Conservation (phyloP, 2,329 filamentous ascomycete genomes). For the Mollisiaceae sp. region DNA sequence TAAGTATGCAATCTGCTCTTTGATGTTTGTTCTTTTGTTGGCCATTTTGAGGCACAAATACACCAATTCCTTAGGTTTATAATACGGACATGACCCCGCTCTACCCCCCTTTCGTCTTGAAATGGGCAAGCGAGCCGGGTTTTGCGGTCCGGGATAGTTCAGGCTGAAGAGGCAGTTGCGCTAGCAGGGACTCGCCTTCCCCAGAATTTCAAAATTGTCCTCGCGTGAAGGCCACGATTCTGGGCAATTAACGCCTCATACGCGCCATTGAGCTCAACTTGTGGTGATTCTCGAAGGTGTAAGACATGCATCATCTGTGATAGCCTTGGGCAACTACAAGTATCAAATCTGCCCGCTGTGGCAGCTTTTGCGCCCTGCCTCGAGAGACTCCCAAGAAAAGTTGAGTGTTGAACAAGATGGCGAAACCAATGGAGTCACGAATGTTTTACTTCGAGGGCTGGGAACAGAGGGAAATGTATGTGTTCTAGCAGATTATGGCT, state of each 20-base stretch:
- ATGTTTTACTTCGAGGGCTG: constrained; percentile 30
- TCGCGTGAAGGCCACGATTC: constrained; percentile 15
- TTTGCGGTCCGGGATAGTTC: constrained; percentile 19
- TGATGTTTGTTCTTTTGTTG: neutral
- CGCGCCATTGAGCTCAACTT: neutral
- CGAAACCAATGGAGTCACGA: neutral
- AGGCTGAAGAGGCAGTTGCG: constrained; percentile 25
- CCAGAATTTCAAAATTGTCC: constrained; percentile 32
- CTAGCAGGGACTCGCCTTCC: constrained; percentile 34
- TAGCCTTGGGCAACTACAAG: neutral
- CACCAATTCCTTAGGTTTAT: neutral
- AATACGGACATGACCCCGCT: neutral
- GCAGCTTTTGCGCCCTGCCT: neutral
- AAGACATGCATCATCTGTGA: neutral
- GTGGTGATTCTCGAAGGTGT: neutral
- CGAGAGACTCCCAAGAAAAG: neutral
- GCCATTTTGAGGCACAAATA: neutral
- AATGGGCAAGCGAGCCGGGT: constrained; percentile 20
- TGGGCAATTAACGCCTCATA: constrained; percentile 2
- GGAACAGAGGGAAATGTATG: constrained; percentile 35
- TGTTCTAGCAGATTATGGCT: neutral
- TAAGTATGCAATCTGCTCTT: neutral
- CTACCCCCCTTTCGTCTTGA: neutral
- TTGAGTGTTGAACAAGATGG: constrained; percentile 9
- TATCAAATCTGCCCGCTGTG: neutral